Conservation (phyloP, 2,329 filamentous ascomycete genomes). For the Bipolaris sorokiniana region DNA sequence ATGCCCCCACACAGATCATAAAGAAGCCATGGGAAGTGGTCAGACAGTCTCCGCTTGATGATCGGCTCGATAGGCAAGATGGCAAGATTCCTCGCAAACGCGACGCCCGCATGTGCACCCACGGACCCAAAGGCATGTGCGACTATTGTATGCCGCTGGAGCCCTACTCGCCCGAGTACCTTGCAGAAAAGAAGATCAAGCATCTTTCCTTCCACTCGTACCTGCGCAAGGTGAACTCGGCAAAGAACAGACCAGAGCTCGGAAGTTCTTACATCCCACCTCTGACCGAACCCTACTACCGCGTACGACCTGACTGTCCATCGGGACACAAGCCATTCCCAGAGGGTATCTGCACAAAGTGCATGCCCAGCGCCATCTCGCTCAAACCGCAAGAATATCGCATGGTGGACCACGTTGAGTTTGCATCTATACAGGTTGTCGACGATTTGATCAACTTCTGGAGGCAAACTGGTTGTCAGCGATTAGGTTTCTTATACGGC, state of each 20-base stretch:
- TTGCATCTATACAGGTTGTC: conserved; percentile 81
- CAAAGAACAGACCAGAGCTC: conserved; percentile 93
- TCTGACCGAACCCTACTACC: conserved; percentile 88
- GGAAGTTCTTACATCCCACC: conserved; percentile 96
- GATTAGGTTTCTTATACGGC: conserved; percentile 89
- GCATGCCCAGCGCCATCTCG: conserved; percentile 95
- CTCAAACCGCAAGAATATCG: conserved; percentile 91
- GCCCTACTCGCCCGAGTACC: conserved; percentile 86
- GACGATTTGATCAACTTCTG: conserved; percentile 92
- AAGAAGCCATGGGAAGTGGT: conserved; percentile 95
- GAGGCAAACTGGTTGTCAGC: conserved; percentile 82
- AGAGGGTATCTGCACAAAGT: conserved; percentile 97
- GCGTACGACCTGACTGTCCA: conserved; percentile 86
- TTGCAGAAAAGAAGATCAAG: conserved; percentile 97
- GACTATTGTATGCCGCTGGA: conserved; percentile 98
- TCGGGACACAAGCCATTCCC: conserved; percentile 93
- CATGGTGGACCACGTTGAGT: conserved; percentile 98
- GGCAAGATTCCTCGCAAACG: conserved; percentile 82
- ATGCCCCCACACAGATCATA: conserved; percentile 65
- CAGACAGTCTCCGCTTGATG: conserved; percentile 84
- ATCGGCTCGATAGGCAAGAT: conserved; percentile 82
- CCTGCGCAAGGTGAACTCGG: conserved; percentile 91
- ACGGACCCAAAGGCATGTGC: conserved; percentile 97
- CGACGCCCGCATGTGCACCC: conserved; percentile 88
- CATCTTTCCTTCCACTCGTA: conserved; percentile 96